These are phyloP conservation scores for Botrytis porri DNA, from an alignment of 2,329 filamentous ascomycete species.

Conservation along the genomic window DNA sequence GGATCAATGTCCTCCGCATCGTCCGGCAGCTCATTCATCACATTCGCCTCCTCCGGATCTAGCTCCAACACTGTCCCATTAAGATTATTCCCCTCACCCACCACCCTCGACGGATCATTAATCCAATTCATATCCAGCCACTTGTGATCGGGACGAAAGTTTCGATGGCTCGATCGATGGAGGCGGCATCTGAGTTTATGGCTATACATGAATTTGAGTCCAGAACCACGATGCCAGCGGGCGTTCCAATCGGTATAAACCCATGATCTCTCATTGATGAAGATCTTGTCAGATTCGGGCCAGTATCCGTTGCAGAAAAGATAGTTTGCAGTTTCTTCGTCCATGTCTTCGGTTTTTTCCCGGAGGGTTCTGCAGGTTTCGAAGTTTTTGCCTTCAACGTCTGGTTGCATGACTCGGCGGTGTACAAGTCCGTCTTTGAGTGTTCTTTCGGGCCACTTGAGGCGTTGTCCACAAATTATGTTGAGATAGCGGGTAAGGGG, in stretches of 20 bases:
- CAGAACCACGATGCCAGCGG: not conserved
- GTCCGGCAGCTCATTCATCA: not conserved
- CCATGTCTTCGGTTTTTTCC: not conserved
- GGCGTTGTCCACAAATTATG: not conserved
- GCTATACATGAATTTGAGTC: not conserved
- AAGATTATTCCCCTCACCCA: not conserved
- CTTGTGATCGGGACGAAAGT: not conserved
- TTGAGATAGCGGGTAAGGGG: constrained; percentile 13
- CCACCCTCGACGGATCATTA: not conserved
- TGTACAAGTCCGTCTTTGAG: not conserved
- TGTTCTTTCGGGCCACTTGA: not conserved
- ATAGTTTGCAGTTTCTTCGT: not conserved
- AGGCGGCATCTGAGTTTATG: not conserved
- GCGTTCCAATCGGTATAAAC: not conserved
- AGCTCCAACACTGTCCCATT: not conserved
- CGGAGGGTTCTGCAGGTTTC: not conserved
- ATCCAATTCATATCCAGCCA: not conserved
- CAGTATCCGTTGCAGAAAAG: not conserved
- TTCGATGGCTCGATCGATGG: not conserved
- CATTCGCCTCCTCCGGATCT: not conserved
- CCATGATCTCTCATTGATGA: not conserved
- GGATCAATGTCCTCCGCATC: not conserved
- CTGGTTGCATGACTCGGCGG: not conserved
- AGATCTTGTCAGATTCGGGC: not conserved
- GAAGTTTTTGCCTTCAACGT: not conserved